Evolutionary conservation across 495 filamentous ascomycete genomes (phyloP).

Genomic region (Barbatosphaeria neglecta): DNA sequence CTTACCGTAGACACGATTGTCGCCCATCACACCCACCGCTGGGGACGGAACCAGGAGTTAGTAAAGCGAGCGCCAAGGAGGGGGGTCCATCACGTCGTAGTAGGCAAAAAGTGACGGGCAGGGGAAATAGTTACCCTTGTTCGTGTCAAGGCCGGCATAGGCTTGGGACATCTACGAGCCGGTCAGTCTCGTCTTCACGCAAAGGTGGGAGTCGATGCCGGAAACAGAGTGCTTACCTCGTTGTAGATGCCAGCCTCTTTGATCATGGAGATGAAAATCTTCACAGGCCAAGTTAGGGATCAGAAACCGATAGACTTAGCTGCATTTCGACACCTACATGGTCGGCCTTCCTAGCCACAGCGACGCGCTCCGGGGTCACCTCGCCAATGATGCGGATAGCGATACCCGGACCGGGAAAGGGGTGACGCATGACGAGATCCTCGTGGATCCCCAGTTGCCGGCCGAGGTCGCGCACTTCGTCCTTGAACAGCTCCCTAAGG

Average conservation of each 20-base stretch:
- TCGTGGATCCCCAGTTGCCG: slow-evolving; percentile 63
- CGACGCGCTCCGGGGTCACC: slow-evolving; percentile 66
- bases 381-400: slow-evolving; percentile 86
- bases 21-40: no score
- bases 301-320: background rate
- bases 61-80: no score
- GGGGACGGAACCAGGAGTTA: no score
- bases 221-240: slow-evolving; percentile 23
- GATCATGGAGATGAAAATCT: slow-evolving; percentile 81
- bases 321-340: slow-evolving; percentile 14
- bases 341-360: slow-evolving; percentile 75
- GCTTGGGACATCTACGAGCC: slow-evolving; percentile 54
- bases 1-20: no score
- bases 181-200: background rate
- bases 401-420: slow-evolving; percentile 54
- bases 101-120: background rate
- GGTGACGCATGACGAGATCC: slow-evolving; percentile 63
- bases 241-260: slow-evolving; percentile 72
- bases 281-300: background rate
- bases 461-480: slow-evolving; percentile 68
- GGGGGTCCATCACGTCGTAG: background rate
- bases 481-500: slow-evolving; percentile 11
- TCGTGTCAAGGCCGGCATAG: slow-evolving; percentile 65
- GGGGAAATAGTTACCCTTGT: slow-evolving; percentile 8
- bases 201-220: background rate